Evolutionary conservation across 2,329 filamentous ascomycete species (phyloP), one percentile per base, ranked within the genome.

Genomic region (Phialocephala sp.): DNA sequence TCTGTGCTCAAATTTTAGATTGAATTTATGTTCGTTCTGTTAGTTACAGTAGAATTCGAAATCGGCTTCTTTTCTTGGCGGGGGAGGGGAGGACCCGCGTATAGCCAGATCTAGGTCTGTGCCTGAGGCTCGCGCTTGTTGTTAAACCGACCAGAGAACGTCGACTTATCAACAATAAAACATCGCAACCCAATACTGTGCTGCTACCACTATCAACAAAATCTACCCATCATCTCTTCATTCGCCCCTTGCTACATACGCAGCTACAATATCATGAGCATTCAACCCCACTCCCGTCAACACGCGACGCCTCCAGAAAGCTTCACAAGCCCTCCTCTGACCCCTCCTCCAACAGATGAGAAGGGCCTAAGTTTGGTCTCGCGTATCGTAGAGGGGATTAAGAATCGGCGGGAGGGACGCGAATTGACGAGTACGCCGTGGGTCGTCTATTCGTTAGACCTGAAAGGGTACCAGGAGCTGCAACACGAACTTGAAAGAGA

Each of bases 331-430:
- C 35, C 55, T 8, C 68, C 64, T 60, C 36, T 65, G 60, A 71
- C 71, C 15, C 71, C 69, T 60, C 66, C 69, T 35, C 64, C 66
- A 60, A 69, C 69, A 15, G 67, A 63, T 36, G 41, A 69, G 61
- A 71, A 68, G 55, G 36, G 18, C 8, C 22, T 22, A 39, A 64
- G 22, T 57, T 57, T 35, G 22, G 64, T 71, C 12, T 60, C 58
- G 45, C 62, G 62, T 8, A 66, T 71, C 59, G 11, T 70, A 50
- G 55, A 65, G 39, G 59, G 64, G 9, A 62, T 72, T 24, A 59
- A 54, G 41, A 60, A 45, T 57, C 66, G 57, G 50, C 37, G 15
- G 37, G 20, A 50, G 36, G 66, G 68, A 56, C 54, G 61, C 45
- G 24, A 62, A 35, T 55, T 62, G 36, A 62, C 47, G 35, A 55